Evolutionary conservation across 805 yeast species (phyloP).

Genomic region (Wickerhamiella qilinensis): DNA sequence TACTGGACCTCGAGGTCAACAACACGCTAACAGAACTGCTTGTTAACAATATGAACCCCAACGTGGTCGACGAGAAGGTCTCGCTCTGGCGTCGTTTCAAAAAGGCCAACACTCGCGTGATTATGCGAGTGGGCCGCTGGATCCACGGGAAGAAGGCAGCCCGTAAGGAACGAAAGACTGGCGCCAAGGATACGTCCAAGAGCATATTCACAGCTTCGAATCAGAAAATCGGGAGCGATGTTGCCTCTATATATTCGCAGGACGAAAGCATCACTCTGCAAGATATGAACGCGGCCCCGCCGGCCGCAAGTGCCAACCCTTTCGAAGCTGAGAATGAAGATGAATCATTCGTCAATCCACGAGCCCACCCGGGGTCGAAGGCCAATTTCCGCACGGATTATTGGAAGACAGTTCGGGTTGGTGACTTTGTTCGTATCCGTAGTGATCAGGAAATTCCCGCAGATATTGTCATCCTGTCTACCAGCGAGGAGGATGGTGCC

Average conservation of each 20-base stretch:
- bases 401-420: slow-evolving; percentile 66
- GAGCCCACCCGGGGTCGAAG: slow-evolving; percentile 17
- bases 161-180: neutral
- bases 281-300: neutral
- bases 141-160: slow-evolving; percentile 6
- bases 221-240: neutral
- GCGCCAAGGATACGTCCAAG: slow-evolving; percentile 7
- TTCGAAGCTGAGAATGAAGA: slow-evolving; percentile 1
- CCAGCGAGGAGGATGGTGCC: slow-evolving; percentile 55
- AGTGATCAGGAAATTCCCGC: slow-evolving; percentile 69
- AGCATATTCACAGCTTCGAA: neutral
- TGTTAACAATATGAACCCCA: slow-evolving; percentile 37
- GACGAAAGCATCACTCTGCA: slow-evolving; percentile 3
- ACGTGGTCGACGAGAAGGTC: slow-evolving; percentile 38
- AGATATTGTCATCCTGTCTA: slow-evolving; percentile 48
- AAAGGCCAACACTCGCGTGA: slow-evolving; percentile 25
- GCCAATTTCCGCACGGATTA: slow-evolving; percentile 32
- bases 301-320: neutral
- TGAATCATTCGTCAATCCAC: slow-evolving; percentile 16
- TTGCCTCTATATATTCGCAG: slow-evolving; percentile 12
- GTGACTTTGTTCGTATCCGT: slow-evolving; percentile 51
- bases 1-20: slow-evolving; percentile 52
- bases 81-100: slow-evolving; percentile 55
- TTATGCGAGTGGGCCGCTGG: slow-evolving; percentile 7
- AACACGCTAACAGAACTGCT: slow-evolving; percentile 46